phyloP scores from a whole-genome alignment of 225 moss, liverwort and hornwort species.

The Takakia lepidozioides region DNA sequence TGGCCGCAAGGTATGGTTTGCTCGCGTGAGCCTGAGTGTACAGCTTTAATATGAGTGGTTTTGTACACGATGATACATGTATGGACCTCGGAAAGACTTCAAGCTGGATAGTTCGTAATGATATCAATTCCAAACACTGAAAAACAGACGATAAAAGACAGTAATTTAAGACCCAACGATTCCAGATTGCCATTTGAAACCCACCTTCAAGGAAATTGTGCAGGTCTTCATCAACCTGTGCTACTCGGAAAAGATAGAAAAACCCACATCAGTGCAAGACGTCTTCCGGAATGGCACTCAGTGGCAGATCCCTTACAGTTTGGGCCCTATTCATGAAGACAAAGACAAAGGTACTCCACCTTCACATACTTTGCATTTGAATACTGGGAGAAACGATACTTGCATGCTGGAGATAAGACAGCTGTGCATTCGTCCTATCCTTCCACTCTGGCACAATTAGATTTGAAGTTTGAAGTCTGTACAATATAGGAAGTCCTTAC shows the following conservation, averaged over 20 bases:
- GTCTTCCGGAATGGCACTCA: conserved; percentile 38
- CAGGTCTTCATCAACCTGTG: conserved; percentile 79
- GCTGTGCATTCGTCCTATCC: too few species aligned
- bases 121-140: too few species aligned
- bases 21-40: too few species aligned
- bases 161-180: too few species aligned
- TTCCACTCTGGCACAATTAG: too few species aligned
- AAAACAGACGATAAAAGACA: too few species aligned
- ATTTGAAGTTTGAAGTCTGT: too few species aligned
- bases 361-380: too few species aligned
- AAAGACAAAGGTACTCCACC: conserved; percentile 68
- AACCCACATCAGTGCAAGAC: conserved; percentile 31
- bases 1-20: conserved; percentile 31
- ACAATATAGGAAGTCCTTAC: too few species aligned
- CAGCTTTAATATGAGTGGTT: background rate
- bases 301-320: conserved; percentile 71
- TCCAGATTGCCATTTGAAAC: background rate
- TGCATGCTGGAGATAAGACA: too few species aligned
- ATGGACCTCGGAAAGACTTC: background rate
- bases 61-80: background rate
- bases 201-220: background rate
- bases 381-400: too few species aligned
- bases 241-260: conserved; percentile 51
- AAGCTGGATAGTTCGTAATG: too few species aligned
- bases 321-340: conserved; percentile 34